Base-by-base conservation (phyloP, 257 asterid genomes). In the Coffea canephora region DNA sequence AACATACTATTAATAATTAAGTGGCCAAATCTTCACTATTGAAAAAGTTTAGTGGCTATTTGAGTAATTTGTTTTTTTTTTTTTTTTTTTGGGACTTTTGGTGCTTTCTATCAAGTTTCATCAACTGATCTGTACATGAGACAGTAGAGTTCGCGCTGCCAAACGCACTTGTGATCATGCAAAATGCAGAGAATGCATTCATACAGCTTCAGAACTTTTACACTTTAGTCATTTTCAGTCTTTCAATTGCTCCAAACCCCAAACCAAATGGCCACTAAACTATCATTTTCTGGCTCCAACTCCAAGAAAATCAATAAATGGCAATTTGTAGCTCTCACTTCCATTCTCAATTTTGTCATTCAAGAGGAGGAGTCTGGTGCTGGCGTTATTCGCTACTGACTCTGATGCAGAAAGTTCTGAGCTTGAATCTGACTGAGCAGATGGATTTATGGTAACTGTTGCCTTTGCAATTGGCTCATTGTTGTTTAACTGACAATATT, bases 221-320 rank as follows among this genome's bases (percentile, higher is more conserved):
- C 52, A 8, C 52, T 8, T 48, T 48, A 48, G 52, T 48, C 52
- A 8, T 48, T 48, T 48, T 57, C 65, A 57, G 65, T 14, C 65
- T 23, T 23, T 57, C 65, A 57, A 3, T 23, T 57, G n/a, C 7
- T 7, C 9, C 65, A 57, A 57, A 57, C 65, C 65, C 65, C 16
- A 57, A 57, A 57, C 8, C n/a, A 16, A 57, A 5, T 11, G 65
- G 25, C 65, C 48, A 69, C 39, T 31, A 69, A 69, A 69, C 14
- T 48, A 8, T n/a, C 16, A 62, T 76, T 71, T 84, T 73, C 12
- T 70, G 71, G 80, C 79, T 74, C 87, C 86, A 55, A 86, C 84
- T 66, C 89, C 89, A 61, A 86, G 89, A 76, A 86, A 86, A 82
- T 86, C 89, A 72, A 83, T 83, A 79, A 81, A 86, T 27, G 67